Base-by-base conservation (phyloP, 1,284 basidiomycete genomes). In the Pyrrhoderma lamaoense region DNA sequence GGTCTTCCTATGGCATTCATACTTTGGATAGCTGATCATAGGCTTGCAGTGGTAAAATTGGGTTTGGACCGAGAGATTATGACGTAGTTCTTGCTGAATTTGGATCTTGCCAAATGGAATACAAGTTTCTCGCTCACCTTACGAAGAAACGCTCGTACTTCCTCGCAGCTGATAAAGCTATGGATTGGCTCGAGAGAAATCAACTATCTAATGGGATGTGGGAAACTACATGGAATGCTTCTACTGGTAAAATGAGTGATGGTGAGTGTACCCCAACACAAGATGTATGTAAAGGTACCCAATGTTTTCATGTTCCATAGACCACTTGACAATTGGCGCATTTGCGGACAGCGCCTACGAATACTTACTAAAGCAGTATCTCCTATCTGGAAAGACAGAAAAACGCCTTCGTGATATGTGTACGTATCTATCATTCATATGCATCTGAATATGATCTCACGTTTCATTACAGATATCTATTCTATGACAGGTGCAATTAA, bases 321-420 rank as follows among this genome's bases (percentile, higher is more conserved):
- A 45, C 14, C 53, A 55, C 38, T 34, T 55, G 14, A 51, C 53
- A 13, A 55, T 55, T 5, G 53, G 53, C 35, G 53, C 53, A 8
- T 23, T 55, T 19, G 53, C 53, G 9, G 53, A 55, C 27, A 55
- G 53, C 31, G 53, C 48, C 9, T 55, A 88, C 52, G 85, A 89
- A 62, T 89, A 89, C 60, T 72, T 85, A 18, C 71, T 89, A 36
- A 89, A 89, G 60, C 78, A 84, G 53, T 85, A 79, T 63, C 66
- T 88, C 8, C 69, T 86, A 16, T 82, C 81, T 3, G 77, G 71
- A 14, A 70, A 75, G 57, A 72, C 74, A 2, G 82, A 88, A 60
- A 73, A 68, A 56, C 66, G 67, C 22, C 77, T 74, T 55, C 69
- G 81, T 3, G 74, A 83, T 58, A 72, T 85, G 68, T 88, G 85